phyloP scores from a whole-genome alignment of 75 land plant species.

The Sequoia sempervirens region DNA sequence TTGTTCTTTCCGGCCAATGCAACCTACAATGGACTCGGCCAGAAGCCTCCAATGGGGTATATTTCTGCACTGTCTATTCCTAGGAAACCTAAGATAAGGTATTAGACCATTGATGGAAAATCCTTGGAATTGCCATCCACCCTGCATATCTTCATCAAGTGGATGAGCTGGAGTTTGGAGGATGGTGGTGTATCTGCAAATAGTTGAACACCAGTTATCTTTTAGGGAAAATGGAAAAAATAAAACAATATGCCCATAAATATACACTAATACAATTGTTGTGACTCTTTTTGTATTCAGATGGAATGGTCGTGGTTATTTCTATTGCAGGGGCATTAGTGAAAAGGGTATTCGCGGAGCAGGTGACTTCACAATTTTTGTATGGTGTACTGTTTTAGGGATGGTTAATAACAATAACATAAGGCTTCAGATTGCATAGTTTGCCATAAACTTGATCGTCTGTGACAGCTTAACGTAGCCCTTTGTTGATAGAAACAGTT shows the following conservation, averaged over 20 bases:
- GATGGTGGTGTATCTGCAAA: too few relatives aligned
- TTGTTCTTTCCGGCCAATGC: constrained; percentile 11
- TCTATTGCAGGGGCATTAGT: constrained; percentile 43
- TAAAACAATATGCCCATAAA: neutral
- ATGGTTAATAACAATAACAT: too few relatives aligned
- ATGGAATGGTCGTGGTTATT: constrained; percentile 91
- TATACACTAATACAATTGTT: neutral
- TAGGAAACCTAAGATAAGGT: neutral
- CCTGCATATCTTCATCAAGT: neutral
- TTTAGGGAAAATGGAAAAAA: too few relatives aligned
- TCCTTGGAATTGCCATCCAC: neutral
- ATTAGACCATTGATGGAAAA: too few relatives aligned
- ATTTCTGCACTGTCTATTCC: neutral
- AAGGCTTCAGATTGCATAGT: neutral
- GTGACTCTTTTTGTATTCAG: constrained; percentile 18
- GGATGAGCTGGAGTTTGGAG: too few relatives aligned
- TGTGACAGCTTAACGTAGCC: neutral
- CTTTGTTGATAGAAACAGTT: neutral
- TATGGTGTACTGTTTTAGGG: too few relatives aligned
- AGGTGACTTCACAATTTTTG: constrained; percentile 24
- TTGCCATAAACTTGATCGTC: neutral
- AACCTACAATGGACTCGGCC: constrained; percentile 53
- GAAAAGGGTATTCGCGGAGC: constrained; percentile 63
- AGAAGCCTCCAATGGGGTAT: constrained; percentile 84
- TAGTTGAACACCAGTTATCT: too few relatives aligned